These are phyloP conservation scores for Metarhizium brunneum DNA, from an alignment of 2,329 filamentous ascomycete genomes.

Conservation along the genomic window DNA sequence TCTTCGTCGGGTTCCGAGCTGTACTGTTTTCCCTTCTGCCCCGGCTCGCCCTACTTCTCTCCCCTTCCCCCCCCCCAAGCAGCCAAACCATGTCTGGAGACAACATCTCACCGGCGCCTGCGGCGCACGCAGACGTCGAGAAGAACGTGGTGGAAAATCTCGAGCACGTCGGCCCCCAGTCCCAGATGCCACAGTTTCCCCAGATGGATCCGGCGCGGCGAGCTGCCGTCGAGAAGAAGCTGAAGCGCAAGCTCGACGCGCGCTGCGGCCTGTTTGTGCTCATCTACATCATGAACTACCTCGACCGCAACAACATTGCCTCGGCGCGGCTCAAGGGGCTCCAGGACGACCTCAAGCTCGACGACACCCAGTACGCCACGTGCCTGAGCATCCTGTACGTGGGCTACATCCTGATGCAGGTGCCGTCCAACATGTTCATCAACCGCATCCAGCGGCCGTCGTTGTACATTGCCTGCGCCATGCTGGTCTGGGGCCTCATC, in stretches of 20 bases:
- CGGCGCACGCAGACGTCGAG: conserved; percentile 3
- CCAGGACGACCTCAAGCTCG: conserved; percentile 48
- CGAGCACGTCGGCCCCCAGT: background rate
- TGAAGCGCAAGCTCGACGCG: conserved; percentile 63
- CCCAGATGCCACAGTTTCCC: background rate
- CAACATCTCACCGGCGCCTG: conserved; percentile 7
- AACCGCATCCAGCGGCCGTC: conserved; percentile 43
- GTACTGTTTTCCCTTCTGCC: background rate
- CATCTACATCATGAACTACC: conserved; percentile 69
- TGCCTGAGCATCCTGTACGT: conserved; percentile 57
- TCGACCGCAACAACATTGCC: conserved; percentile 60
- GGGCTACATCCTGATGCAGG: conserved; percentile 56
- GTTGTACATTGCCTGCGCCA: conserved; percentile 40
- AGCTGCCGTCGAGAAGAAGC: conserved; percentile 47
- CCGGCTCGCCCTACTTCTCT: background rate
- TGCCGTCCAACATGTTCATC: conserved; percentile 48
- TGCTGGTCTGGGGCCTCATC: conserved; percentile 51
- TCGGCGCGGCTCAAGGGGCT: conserved; percentile 57
- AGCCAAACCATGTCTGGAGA: conserved; percentile 10
- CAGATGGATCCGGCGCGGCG: conserved; percentile 39
- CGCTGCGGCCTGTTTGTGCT: conserved; percentile 60
- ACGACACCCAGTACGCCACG: conserved; percentile 52
- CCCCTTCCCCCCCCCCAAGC: background rate
- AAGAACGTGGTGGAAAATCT: conserved; percentile 7
- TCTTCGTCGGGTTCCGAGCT: too few species aligned